These are phyloP conservation scores for Fusarium anthophilum DNA, from an alignment of 2,329 filamentous ascomycete species.

Conservation along the genomic window DNA sequence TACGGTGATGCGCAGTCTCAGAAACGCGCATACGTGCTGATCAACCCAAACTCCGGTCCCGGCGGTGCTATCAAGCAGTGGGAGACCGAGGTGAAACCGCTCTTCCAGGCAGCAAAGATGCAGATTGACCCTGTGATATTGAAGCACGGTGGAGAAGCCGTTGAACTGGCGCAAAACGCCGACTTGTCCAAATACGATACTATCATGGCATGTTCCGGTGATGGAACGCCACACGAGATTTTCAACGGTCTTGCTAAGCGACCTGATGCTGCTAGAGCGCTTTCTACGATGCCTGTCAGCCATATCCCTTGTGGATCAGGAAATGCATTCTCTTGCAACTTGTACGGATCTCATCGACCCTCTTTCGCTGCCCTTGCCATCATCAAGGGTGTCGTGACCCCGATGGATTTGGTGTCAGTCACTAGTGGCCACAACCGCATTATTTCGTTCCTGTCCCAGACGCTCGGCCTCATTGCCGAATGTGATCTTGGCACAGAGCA, in stretches of 20 bases:
- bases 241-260: conserved; percentile 91
- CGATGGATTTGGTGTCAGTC: conserved; percentile 86
- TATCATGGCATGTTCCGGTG: conserved; percentile 88
- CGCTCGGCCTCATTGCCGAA: conserved; percentile 90
- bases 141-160: conserved; percentile 77
- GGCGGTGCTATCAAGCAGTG: conserved; percentile 79
- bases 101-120: conserved; percentile 85
- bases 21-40: conserved; percentile 85
- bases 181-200: conserved; percentile 86
- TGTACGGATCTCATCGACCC: conserved; percentile 81
- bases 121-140: conserved; percentile 78
- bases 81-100: conserved; percentile 77
- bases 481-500: conserved; percentile 89
- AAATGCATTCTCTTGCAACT: conserved; percentile 91
- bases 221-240: conserved; percentile 90
- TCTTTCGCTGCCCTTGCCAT: conserved; percentile 82
- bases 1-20: conserved; percentile 74
- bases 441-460: conserved; percentile 90
- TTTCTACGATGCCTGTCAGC: conserved; percentile 81
- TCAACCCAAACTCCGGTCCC: conserved; percentile 92
- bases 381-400: conserved; percentile 86
- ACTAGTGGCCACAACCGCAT: conserved; percentile 80
- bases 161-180: conserved; percentile 77
- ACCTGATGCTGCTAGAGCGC: conserved; percentile 75
- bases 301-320: conserved; percentile 94